A percentile compares a stretch with the other conserved stretches of the same genome.
These are phyloP conservation scores for Lasiodiplodia hormozganensis DNA, from an alignment of 2,329 filamentous ascomycete species.

Conservation along the genomic window DNA sequence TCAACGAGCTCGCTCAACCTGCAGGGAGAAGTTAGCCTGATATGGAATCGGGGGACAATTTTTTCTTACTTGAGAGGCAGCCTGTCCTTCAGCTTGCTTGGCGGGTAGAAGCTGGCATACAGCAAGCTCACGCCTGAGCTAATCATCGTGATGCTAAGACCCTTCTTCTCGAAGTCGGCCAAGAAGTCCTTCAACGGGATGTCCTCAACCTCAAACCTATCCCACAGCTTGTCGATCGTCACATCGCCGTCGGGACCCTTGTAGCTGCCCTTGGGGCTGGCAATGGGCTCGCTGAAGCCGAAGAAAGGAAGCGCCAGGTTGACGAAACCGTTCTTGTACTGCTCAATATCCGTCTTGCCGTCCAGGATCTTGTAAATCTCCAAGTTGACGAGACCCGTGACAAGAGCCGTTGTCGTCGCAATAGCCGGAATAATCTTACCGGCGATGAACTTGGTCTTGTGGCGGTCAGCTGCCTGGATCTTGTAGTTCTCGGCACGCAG, in stretches of 20 bases:
- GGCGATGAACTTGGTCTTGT: constrained; percentile 99
- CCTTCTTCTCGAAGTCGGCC: constrained; percentile 79
- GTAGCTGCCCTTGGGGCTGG: constrained; percentile 91
- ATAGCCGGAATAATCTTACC: constrained; percentile 99
- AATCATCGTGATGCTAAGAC: constrained; percentile 87
- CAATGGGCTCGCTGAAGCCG: constrained; percentile 96
- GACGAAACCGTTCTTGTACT: constrained; percentile 99
- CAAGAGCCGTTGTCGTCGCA: constrained; percentile 93
- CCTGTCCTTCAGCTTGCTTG: constrained; percentile 82
- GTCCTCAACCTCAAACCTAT: constrained; percentile 90
- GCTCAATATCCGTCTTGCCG: constrained; percentile 93
- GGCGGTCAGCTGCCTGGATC: constrained; percentile 87
- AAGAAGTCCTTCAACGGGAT: constrained; percentile 86
- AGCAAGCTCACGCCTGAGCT: constrained; percentile 96
- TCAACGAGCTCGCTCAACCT: constrained; percentile 90
- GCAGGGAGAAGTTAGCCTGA: constrained; percentile 5
- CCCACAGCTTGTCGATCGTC: constrained; percentile 94
- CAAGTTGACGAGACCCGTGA: constrained; percentile 89
- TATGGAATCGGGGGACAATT: not conserved
- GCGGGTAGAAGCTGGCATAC: constrained; percentile 91
- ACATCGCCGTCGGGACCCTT: constrained; percentile 77
- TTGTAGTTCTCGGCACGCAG: constrained; percentile 98
- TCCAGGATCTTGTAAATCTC: constrained; percentile 97
- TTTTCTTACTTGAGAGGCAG: constrained; percentile 70
- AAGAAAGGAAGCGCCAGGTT: constrained; percentile 97